These are phyloP conservation scores for Plantago lanceolata DNA, from an alignment of 305 asterid genomes.

Conservation along the genomic window DNA sequence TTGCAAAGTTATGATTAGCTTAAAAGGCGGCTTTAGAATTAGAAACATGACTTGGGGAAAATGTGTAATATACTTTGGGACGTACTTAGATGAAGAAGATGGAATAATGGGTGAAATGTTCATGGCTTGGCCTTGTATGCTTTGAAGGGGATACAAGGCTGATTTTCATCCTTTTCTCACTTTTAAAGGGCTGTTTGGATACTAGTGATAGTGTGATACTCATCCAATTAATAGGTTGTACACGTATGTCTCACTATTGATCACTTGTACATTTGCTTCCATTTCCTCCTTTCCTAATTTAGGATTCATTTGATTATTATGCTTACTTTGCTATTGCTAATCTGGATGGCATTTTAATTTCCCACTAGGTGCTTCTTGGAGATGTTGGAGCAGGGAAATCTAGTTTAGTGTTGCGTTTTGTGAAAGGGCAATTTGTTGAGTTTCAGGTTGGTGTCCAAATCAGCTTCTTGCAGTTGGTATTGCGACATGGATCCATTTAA, in stretches of 20 bases:
- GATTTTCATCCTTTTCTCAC: too few species aligned
- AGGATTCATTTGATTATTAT: neutral
- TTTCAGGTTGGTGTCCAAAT: conserved; percentile 54
- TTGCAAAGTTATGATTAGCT: too few species aligned
- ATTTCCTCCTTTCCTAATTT: conserved; percentile 1
- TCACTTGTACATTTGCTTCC: neutral
- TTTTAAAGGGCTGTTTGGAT: neutral
- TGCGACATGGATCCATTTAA: conserved; percentile 6
- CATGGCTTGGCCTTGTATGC: neutral
- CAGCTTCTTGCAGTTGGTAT: neutral
- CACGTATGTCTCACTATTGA: neutral
- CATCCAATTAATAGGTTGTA: neutral
- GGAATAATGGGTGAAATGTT: too few species aligned
- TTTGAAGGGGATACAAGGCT: neutral
- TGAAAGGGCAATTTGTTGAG: conserved; percentile 76
- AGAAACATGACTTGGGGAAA: too few species aligned
- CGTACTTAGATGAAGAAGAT: too few species aligned
- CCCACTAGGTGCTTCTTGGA: conserved; percentile 68
- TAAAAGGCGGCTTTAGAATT: too few species aligned
- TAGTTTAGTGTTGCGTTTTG: conserved; percentile 75
- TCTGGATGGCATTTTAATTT: conserved; percentile 14
- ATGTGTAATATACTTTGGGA: too few species aligned
- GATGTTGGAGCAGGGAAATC: conserved; percentile 90
- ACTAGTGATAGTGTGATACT: conserved; percentile 12
- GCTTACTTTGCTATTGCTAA: conserved; percentile 16